phyloP scores from a whole-genome alignment of 2,329 filamentous ascomycete species.

The Diplodia mutila region DNA sequence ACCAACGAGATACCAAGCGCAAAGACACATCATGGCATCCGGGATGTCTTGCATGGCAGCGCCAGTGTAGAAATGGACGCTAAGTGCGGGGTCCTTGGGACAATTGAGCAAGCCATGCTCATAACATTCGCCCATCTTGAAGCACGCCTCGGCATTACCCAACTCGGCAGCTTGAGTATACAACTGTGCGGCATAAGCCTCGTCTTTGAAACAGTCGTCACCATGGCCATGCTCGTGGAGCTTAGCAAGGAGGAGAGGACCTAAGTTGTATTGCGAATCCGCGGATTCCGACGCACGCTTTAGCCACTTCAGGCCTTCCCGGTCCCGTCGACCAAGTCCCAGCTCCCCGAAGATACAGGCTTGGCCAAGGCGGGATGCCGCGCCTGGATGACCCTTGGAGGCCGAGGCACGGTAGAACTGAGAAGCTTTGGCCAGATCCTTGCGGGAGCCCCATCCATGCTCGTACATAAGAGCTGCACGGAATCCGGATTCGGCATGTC shows the following conservation, averaged over 20 bases:
- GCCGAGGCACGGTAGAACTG: slow-evolving; percentile 91
- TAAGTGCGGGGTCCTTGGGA: slow-evolving; percentile 86
- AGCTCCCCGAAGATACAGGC: slow-evolving; percentile 90
- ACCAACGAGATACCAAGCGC: slow-evolving; percentile 97
- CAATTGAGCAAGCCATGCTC: slow-evolving; percentile 89
- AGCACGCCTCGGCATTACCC: slow-evolving; percentile 83
- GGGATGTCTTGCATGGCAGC: slow-evolving; percentile 84
- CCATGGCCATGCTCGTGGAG: slow-evolving; percentile 93
- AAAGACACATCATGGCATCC: slow-evolving; percentile 95
- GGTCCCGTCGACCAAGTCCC: slow-evolving; percentile 78
- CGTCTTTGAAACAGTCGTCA: slow-evolving; percentile 84
- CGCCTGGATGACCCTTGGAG: slow-evolving; percentile 91
- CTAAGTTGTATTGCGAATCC: slow-evolving; percentile 88
- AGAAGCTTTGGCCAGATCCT: slow-evolving; percentile 86
- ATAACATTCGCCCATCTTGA: slow-evolving; percentile 92
- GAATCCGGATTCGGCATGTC: slow-evolving; percentile 94
- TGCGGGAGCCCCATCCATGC: slow-evolving; percentile 94
- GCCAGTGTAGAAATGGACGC: slow-evolving; percentile 95
- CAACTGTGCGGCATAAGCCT: slow-evolving; percentile 86
- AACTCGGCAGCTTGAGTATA: slow-evolving; percentile 94
- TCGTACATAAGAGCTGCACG: slow-evolving; percentile 94
- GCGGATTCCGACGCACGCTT: slow-evolving; percentile 90
- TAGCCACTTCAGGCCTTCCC: slow-evolving; percentile 94
- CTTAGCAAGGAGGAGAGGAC: slow-evolving; percentile 85
- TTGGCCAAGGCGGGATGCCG: slow-evolving; percentile 88